Evolutionary conservation across 306 rosid genomes (phyloP).

Genomic region (Fagus sylvatica): DNA sequence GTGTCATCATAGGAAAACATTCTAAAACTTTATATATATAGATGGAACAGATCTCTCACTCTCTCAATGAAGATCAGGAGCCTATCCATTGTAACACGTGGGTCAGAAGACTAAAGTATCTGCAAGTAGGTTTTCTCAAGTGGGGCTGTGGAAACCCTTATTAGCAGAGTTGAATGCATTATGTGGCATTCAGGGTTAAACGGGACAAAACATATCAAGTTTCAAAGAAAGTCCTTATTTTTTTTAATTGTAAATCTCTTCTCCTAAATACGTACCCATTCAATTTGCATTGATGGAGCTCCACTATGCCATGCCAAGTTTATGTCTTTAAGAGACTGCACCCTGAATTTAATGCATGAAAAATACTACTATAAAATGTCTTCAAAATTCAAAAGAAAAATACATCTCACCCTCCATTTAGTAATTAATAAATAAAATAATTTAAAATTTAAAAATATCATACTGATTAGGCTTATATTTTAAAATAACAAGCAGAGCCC

Average conservation of each 20-base stretch:
- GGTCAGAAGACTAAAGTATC: background rate
- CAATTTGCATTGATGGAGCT: background rate
- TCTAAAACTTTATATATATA: constrained; percentile 9
- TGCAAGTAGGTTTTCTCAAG: background rate
- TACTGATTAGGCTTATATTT: background rate
- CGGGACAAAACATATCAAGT: background rate
- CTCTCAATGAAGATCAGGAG: background rate
- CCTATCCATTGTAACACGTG: constrained; percentile 27
- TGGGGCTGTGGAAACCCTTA: background rate
- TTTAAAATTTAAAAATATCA: background rate
- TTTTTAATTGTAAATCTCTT: background rate
- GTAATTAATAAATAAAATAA: background rate
- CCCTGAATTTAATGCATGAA: background rate
- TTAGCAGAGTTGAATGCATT: background rate
- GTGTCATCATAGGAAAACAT: constrained; percentile 15
- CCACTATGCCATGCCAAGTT: background rate
- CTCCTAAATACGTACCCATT: background rate
- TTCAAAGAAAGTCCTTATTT: background rate
- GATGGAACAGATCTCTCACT: constrained; percentile 15
- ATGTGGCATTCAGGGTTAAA: background rate
- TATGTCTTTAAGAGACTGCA: background rate
- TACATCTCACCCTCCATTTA: background rate
- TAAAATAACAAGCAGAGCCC: background rate
- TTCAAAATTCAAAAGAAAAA: background rate
- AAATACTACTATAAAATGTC: background rate